Evolutionary conservation across 768 basidiomycete species (phyloP).

Genomic region (Roridomyces roridus): DNA sequence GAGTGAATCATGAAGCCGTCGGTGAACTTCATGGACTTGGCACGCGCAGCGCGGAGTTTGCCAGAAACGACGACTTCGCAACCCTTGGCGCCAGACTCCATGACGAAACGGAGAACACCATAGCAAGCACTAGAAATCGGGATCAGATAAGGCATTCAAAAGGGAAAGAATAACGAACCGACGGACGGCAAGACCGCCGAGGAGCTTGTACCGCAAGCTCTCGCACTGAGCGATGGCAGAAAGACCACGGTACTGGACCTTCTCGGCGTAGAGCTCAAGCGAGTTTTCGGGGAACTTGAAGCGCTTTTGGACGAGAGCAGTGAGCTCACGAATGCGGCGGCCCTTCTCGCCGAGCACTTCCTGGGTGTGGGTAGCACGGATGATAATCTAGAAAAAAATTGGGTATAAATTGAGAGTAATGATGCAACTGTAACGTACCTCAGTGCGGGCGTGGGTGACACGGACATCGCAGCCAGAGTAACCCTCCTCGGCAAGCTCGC

Average conservation of each 20-base stretch:
- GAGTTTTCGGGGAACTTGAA: conserved; percentile 99
- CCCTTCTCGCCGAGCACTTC: conserved; percentile 99
- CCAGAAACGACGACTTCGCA: conserved; percentile 99
- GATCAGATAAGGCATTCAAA: not conserved
- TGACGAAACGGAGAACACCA: conserved; percentile 99
- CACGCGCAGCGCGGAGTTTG: conserved; percentile 99
- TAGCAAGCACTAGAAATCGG: conserved; percentile 84
- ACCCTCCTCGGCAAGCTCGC: conserved; percentile 98
- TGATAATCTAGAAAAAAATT: conserved; percentile 84
- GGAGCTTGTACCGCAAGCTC: conserved; percentile 97
- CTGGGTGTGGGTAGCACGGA: conserved; percentile 99
- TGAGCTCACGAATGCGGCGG: conserved; percentile 98
- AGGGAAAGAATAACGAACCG: conserved; percentile 60
- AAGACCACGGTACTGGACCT: conserved; percentile 97
- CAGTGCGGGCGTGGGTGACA: conserved; percentile 98
- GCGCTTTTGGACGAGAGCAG: conserved; percentile 96
- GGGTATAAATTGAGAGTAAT: not conserved
- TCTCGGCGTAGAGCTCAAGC: conserved; percentile 98
- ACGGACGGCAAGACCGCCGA: conserved; percentile 98
- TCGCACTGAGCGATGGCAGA: conserved; percentile 99
- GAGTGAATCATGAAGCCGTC: conserved; percentile 99
- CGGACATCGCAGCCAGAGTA: conserved; percentile 99
- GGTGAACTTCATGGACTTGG: conserved; percentile 99
- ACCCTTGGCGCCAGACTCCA: conserved; percentile 99
- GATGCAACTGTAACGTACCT: conserved; percentile 53